These are phyloP conservation scores for Hortiboletus rubellus DNA, from an alignment of 1,284 basidiomycete genomes.

Conservation along the genomic window DNA sequence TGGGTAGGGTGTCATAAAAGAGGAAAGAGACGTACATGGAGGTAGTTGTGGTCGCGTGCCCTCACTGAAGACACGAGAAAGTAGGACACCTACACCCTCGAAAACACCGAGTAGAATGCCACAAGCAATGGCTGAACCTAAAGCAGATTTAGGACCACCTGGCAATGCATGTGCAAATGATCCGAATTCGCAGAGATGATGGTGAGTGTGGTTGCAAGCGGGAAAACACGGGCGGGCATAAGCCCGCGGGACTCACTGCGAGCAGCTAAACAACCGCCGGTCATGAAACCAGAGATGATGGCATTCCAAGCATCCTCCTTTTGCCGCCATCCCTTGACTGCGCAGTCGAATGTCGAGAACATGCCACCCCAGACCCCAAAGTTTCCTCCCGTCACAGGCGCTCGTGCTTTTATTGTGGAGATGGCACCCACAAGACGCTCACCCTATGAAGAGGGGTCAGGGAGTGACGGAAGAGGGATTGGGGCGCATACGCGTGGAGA, in stretches of 20 bases:
- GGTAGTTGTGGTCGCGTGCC: constrained; percentile 72
- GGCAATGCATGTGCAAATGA: constrained; percentile 13
- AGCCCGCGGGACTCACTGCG: constrained; percentile 67
- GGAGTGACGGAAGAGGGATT: not conserved
- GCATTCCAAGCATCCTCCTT: constrained; percentile 99
- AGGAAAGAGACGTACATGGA: constrained; percentile 23
- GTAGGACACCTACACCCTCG: constrained; percentile 89
- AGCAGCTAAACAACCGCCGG: constrained; percentile 93
- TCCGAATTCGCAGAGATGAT: not conserved
- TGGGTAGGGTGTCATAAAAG: not conserved
- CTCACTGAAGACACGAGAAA: constrained; percentile 83
- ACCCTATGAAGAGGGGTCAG: constrained; percentile 48
- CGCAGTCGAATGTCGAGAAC: constrained; percentile 97
- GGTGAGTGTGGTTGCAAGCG: not conserved
- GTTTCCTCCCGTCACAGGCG: constrained; percentile 97
- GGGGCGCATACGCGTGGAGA: constrained; percentile 72
- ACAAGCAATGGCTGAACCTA: constrained; percentile 92
- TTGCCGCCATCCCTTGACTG: constrained; percentile 95
- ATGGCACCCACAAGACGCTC: constrained; percentile 93
- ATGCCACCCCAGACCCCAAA: constrained; percentile 98
- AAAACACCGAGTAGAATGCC: constrained; percentile 97
- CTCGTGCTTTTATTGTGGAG: constrained; percentile 96
- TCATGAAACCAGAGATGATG: constrained; percentile 97
- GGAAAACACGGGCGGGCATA: not conserved
- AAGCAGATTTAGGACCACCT: constrained; percentile 91